Base-by-base conservation (phyloP, 345 rosid genomes). In the Trapa bicornis region DNA sequence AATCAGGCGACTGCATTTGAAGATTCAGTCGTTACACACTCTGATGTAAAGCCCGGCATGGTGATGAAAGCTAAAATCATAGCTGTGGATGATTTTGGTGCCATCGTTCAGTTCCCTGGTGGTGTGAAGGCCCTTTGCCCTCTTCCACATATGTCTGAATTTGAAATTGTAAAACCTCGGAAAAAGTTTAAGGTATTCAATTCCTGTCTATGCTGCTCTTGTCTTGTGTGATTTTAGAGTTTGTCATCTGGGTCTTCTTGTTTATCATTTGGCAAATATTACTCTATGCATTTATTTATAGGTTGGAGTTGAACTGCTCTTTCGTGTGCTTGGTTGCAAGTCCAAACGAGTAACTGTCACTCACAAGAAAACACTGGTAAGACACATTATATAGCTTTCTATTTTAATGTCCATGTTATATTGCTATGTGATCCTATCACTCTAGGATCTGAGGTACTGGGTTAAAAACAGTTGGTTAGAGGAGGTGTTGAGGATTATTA, bases 81-180 rank as follows among this genome's bases (percentile, higher is more conserved):
- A 68, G 80, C 87, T 65, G 86, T 91, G 35, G 95, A 91, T 71
- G 77, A 80, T 68, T 91, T 87, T 72, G 96, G 99, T 75, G 97
- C 99, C 74, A 87, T 91, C 74, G 99, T 91, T 69, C 96, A 86
- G 81, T 89, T 94, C 82, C 80, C 92, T 63, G 99, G 99, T 73
- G 95, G 97, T 67, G 73, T 94, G 71, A 94, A 94, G 88, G 99
- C 97, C 38, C 86, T 94, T 77, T 94, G 99, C 80, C 99, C 99
- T 61, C 85, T 87, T 64, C 79, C 71, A 29, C 99, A 94, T 79
- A 91, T 94, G 99, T 86, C 99, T 78, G 99, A 91, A 77, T 83
- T 88, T 81, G 97, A 91, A 86, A 81, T 89, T 81, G 72, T 69
- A 37, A 94, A 89, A 80, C 97, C 96, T 47, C 73, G 87, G 65